Evolutionary conservation across 2,329 filamentous ascomycete genomes (phyloP).

Genomic region (Pezicula rhizophila): DNA sequence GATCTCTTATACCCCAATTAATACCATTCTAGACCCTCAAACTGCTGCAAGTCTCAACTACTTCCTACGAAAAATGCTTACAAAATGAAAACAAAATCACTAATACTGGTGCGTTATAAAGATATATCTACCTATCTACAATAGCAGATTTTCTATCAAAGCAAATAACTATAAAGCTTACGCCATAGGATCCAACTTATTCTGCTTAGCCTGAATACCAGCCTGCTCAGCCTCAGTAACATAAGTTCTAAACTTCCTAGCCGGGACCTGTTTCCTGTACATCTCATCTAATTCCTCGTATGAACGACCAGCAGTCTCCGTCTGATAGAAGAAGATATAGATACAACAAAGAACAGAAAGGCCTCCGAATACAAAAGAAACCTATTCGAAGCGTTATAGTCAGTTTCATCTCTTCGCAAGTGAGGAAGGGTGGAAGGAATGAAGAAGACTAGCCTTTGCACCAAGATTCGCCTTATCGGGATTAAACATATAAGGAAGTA

Average conservation of each 20-base stretch:
- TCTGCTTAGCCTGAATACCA: neutral
- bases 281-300: slow-evolving; percentile 9
- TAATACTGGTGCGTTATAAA: too few relatives aligned
- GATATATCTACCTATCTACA: too few relatives aligned
- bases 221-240: neutral
- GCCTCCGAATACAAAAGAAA: slow-evolving; percentile 31
- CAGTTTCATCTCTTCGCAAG: neutral
- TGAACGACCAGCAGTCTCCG: slow-evolving; percentile 22
- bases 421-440: neutral
- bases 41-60: too few relatives aligned
- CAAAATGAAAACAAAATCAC: too few relatives aligned
- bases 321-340: slow-evolving; percentile 32
- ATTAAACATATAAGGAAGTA: slow-evolving; percentile 2
- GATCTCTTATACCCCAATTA: too few relatives aligned
- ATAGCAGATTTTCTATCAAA: too few relatives aligned
- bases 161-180: too few relatives aligned
- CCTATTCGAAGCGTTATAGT: neutral
- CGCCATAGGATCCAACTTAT: neutral
- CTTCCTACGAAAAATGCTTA: too few relatives aligned
- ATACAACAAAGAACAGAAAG: slow-evolving; percentile 27
- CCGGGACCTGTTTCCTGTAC: slow-evolving; percentile 6
- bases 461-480: slow-evolving; percentile 14
- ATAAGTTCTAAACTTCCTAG: slow-evolving; percentile 3
- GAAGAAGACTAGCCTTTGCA: slow-evolving; percentile 28
- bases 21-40: too few relatives aligned